A percentile compares a stretch with the other conserved stretches of the same genome.
Conservation (phyloP, 192 early-diverging fungal species). For the Linnemannia schmuckeri region DNA sequence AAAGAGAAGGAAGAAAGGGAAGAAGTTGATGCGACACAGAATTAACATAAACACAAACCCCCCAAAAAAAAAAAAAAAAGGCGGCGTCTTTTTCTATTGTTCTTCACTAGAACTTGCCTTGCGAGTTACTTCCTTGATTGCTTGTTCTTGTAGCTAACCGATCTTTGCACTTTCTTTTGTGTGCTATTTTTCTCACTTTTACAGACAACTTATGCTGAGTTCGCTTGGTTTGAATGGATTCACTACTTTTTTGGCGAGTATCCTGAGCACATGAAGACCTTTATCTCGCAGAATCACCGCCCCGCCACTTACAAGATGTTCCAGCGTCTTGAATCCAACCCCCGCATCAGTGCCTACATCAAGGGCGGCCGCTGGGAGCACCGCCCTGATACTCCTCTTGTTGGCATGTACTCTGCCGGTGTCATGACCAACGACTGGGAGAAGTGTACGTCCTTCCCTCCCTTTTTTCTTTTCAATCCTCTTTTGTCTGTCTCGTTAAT, state of each 20-base stretch:
- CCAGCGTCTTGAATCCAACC: slow-evolving; percentile 30
- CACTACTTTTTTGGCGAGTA: slow-evolving; percentile 17
- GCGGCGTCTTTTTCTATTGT: too few species aligned
- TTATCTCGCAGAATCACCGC: slow-evolving; percentile 33
- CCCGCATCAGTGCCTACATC: slow-evolving; percentile 38
- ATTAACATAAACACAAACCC: too few species aligned
- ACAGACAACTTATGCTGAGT: slow-evolving; percentile 44
- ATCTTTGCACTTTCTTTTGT: too few species aligned
- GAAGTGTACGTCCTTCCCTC: neutral
- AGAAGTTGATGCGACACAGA: too few species aligned
- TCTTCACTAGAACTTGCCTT: too few species aligned
- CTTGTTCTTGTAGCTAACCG: neutral
- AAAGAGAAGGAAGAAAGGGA: too few species aligned
- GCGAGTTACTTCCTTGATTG: too few species aligned
- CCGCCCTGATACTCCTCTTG: slow-evolving; percentile 21
- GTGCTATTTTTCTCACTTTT: neutral
- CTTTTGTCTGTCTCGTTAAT: too few species aligned
- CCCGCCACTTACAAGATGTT: slow-evolving; percentile 34
- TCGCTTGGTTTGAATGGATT: slow-evolving; percentile 45
- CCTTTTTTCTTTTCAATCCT: neutral
- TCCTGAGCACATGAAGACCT: slow-evolving; percentile 26
- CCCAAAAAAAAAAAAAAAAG: too few species aligned
- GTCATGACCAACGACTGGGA: slow-evolving; percentile 25
- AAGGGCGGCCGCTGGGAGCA: slow-evolving; percentile 48
- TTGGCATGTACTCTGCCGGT: slow-evolving; percentile 32